Evolutionary conservation across 352 stramenopile species (phyloP).

Genomic region (Phytophthora citrophthora): DNA sequence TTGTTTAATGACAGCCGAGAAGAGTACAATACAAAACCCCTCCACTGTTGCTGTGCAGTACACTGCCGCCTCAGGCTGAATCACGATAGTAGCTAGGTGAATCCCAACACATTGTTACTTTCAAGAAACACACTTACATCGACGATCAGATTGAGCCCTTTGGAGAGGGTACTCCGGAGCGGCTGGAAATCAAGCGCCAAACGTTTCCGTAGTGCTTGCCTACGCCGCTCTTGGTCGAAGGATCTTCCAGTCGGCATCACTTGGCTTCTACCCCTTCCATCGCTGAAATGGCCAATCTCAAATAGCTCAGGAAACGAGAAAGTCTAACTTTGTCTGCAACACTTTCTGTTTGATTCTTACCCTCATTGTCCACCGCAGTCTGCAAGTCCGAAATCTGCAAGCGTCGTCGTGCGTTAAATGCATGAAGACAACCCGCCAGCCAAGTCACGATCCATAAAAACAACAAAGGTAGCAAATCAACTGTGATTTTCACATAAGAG

Average conservation of each 20-base stretch:
- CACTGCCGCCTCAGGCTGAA: conserved; percentile 56
- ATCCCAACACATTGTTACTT: neutral
- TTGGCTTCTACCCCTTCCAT: conserved; percentile 11
- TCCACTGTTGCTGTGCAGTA: conserved; percentile 62
- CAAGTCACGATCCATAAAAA: neutral
- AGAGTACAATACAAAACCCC: conserved; percentile 59
- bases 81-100: neutral
- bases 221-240: conserved; percentile 48
- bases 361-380: too few relatives aligned
- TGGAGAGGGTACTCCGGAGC: conserved; percentile 53
- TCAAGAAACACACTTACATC: conserved; percentile 33
- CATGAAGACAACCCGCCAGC: neutral
- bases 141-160: conserved; percentile 52
- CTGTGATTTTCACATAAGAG: conserved; percentile 23
- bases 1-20: conserved; percentile 51
- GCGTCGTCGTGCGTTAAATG: too few relatives aligned
- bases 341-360: too few relatives aligned
- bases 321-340: conserved; percentile 11
- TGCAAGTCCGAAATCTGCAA: too few relatives aligned
- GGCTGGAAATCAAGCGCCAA: conserved; percentile 66
- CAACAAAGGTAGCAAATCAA: conserved; percentile 14
- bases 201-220: conserved; percentile 50
- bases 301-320: conserved; percentile 18
- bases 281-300: neutral
- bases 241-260: conserved; percentile 35